phyloP scores from a whole-genome alignment of 2,329 filamentous ascomycete species.

The Hymenoscyphus infarciens region DNA sequence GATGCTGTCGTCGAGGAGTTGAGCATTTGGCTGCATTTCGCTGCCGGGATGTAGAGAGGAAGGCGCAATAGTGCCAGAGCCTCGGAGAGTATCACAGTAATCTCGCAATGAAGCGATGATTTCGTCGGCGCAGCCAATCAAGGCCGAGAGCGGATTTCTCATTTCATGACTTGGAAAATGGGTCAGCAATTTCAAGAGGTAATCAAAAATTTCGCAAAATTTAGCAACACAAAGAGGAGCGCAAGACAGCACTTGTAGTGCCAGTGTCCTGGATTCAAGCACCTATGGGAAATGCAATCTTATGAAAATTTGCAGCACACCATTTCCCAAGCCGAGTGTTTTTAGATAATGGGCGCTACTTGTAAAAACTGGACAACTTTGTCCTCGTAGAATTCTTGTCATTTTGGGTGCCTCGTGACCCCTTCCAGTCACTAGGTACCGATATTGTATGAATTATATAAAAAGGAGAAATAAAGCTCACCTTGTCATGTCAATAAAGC shows the following conservation, averaged over 20 bases:
- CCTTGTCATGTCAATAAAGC: constrained; percentile 72
- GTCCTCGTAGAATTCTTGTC: too few species aligned
- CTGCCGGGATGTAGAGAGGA: not conserved
- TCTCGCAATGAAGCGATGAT: constrained; percentile 22
- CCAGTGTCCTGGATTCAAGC: too few species aligned
- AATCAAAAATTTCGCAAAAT: not conserved
- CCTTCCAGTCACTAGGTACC: not conserved
- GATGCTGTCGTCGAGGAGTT: constrained; percentile 56
- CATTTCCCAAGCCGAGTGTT: too few species aligned
- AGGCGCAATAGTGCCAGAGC: not conserved
- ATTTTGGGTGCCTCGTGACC: not conserved
- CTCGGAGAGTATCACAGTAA: not conserved
- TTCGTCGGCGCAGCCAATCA: constrained; percentile 68
- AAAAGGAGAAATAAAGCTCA: constrained; percentile 3
- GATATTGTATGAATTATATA: not conserved
- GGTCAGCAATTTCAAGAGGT: not conserved
- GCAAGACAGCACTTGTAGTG: too few species aligned
- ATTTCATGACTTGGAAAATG: constrained; percentile 52
- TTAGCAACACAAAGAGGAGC: too few species aligned
- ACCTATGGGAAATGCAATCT: too few species aligned
- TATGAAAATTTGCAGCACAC: too few species aligned
- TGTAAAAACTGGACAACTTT: too few species aligned
- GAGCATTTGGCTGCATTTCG: constrained; percentile 17
- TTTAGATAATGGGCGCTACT: too few species aligned
- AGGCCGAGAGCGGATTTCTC: constrained; percentile 70